These are phyloP conservation scores for Cladorrhinum sp. DNA, from an alignment of 2,329 filamentous ascomycete species.

Conservation along the genomic window DNA sequence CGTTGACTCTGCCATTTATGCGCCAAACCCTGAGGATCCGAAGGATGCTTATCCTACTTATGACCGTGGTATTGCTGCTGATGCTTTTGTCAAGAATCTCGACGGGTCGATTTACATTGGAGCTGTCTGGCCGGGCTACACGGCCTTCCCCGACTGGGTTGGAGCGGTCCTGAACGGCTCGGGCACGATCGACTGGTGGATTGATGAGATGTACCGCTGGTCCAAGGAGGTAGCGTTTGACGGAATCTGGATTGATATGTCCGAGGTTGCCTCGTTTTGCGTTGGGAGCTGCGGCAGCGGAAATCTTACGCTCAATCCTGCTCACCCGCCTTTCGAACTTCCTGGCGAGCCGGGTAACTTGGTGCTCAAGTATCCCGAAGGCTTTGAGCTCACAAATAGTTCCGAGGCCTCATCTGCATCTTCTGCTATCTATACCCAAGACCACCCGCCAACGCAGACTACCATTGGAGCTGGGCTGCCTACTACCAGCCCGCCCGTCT, in stretches of 20 bases:
- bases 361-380: constrained; percentile 63
- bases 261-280: constrained; percentile 58
- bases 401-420: constrained; percentile 63
- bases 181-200: constrained; percentile 67
- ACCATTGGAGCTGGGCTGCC: constrained; percentile 30
- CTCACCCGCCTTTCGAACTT: constrained; percentile 62
- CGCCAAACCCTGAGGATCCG: constrained; percentile 66
- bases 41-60: constrained; percentile 63
- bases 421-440: constrained; percentile 43
- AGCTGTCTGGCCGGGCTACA: constrained; percentile 71
- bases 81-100: constrained; percentile 51
- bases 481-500: constrained; percentile 41
- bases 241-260: constrained; percentile 58
- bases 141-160: constrained; percentile 70
- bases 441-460: constrained; percentile 20
- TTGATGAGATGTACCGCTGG: constrained; percentile 44
- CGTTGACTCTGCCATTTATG: constrained; percentile 68
- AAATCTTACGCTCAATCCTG: constrained; percentile 64
- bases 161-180: constrained; percentile 59
- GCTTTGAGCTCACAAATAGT: constrained; percentile 65
- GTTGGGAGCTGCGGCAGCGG: constrained; percentile 67
- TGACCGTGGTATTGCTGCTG: constrained; percentile 57
- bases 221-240: constrained; percentile 38
- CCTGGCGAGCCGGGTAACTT: constrained; percentile 62
- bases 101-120: constrained; percentile 58